A percentile compares a stretch with the other conserved stretches of the same genome.
phyloP scores from a whole-genome alignment of 2,329 filamentous ascomycete species.

The Fusarium anthophilum region DNA sequence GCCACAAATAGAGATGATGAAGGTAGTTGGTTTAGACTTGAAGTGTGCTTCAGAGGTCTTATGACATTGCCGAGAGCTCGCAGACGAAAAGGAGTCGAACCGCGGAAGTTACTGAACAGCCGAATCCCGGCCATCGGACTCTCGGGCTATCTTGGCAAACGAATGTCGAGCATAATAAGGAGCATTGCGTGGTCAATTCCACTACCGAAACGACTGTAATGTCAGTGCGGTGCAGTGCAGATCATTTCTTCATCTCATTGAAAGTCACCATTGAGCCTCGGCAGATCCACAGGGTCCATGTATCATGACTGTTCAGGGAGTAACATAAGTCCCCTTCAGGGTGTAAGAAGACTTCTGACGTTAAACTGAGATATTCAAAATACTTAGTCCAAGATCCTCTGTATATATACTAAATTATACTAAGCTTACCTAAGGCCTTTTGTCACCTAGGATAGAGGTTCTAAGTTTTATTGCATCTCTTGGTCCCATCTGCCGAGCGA shows the following conservation, averaged over 20 bases:
- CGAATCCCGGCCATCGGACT: not conserved
- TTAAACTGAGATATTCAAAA: too few relatives aligned
- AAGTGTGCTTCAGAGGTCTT: not conserved
- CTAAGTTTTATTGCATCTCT: too few relatives aligned
- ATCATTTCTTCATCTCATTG: not conserved
- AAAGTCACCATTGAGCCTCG: not conserved
- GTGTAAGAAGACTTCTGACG: too few relatives aligned
- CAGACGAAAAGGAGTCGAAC: not conserved
- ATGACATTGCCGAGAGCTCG: not conserved
- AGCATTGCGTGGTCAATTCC: not conserved
- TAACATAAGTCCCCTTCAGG: too few relatives aligned
- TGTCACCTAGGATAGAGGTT: too few relatives aligned
- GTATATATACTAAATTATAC: too few relatives aligned
- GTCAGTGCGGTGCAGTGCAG: not conserved
- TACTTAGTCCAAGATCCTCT: too few relatives aligned
- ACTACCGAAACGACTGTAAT: not conserved
- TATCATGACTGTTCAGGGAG: too few relatives aligned
- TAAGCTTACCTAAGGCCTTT: too few relatives aligned
- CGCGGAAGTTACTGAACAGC: not conserved
- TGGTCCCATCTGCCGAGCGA: too few relatives aligned
- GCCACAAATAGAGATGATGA: rapidly evolving
- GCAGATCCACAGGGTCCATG: not conserved
- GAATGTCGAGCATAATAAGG: not conserved
- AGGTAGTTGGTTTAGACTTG: not conserved
- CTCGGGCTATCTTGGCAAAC: not conserved